These are phyloP conservation scores for Neocatenulostroma microsporum DNA, from an alignment of 2,329 filamentous ascomycete genomes.

Conservation along the genomic window DNA sequence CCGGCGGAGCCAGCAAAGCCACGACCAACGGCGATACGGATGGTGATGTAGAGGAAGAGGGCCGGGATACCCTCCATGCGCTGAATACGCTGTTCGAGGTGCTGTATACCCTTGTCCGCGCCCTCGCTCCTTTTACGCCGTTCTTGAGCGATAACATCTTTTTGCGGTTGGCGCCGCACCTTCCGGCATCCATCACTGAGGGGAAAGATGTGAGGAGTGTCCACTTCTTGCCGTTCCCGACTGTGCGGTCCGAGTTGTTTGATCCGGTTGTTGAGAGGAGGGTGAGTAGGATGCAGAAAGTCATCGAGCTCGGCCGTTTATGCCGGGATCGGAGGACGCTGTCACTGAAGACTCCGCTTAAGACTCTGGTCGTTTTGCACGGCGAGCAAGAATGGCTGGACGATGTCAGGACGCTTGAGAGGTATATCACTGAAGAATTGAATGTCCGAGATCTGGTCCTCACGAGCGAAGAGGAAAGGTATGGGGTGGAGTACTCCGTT, in stretches of 20 bases:
- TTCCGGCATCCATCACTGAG: slow-evolving; percentile 58
- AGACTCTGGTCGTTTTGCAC: slow-evolving; percentile 83
- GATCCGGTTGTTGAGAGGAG: slow-evolving; percentile 77
- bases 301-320: slow-evolving; percentile 83
- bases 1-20: too few species aligned
- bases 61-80: slow-evolving; percentile 80
- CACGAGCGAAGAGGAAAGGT: slow-evolving; percentile 78
- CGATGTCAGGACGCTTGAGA: slow-evolving; percentile 75
- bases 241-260: slow-evolving; percentile 81
- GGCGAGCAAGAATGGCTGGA: slow-evolving; percentile 73
- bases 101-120: slow-evolving; percentile 77
- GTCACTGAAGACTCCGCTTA: slow-evolving; percentile 83
- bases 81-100: slow-evolving; percentile 93
- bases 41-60: slow-evolving; percentile 51
- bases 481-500: slow-evolving; percentile 86
- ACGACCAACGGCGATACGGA: slow-evolving; percentile 13
- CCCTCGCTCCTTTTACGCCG: slow-evolving; percentile 87
- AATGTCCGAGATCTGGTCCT: slow-evolving; percentile 82
- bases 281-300: slow-evolving; percentile 85
- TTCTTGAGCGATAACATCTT: slow-evolving; percentile 97
- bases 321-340: slow-evolving; percentile 78
- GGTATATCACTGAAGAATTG: slow-evolving; percentile 86
- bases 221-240: slow-evolving; percentile 86
- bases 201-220: slow-evolving; percentile 74
- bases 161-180: slow-evolving; percentile 69